Evolutionary conservation across 345 rosid genomes (phyloP), one percentile per base, ranked within the genome.

Genomic region (Isatis tinctoria): DNA sequence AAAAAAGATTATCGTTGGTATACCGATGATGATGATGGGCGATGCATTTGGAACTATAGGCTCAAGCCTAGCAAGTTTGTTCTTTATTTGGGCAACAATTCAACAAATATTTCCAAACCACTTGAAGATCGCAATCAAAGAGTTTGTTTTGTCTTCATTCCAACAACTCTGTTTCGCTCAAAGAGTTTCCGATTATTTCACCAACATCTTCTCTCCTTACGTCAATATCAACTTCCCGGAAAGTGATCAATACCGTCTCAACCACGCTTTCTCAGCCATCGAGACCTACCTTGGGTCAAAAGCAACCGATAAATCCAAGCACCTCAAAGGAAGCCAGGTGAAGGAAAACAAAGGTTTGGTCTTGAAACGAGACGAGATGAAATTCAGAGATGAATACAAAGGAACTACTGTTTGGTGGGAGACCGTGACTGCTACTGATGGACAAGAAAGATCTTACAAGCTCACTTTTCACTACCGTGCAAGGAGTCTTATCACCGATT

Each of bases 351-450:
- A 36, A 74, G 78, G 16, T 12, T 6, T 74, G 17, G 73, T 74
- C 14, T 27, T 74, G 10, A 74, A 74, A 47, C 36, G 78, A 26
- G 48, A 66, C 36, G 78, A 74, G 44, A 52, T 22, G 4, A 66
- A 48, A 47, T 14, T 66, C 3, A 66, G 81, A 27, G 85, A 85
- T 18, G 85, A 79, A 51, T 86, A 78, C 39, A 3, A 52, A 28
- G 89, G 88, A 10, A 54, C 65, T 26, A 77, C 81, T 39, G 43
- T 88, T 3, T 80, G 85, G 89, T 86, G 88, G 89, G 82, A 74
- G 53, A 76, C 69, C 1, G 79, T 74, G 4, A 74, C 76, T 40
- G 18, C 40, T 56, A 2, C 79, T 0, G 85, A 88, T 12, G 85
- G 82, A 56, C 67, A 56, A 22, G 70, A 56, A 22, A 69, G 83